Conservation (phyloP, 1,139 yeast genomes). For the Debaryomyces fabryi region DNA sequence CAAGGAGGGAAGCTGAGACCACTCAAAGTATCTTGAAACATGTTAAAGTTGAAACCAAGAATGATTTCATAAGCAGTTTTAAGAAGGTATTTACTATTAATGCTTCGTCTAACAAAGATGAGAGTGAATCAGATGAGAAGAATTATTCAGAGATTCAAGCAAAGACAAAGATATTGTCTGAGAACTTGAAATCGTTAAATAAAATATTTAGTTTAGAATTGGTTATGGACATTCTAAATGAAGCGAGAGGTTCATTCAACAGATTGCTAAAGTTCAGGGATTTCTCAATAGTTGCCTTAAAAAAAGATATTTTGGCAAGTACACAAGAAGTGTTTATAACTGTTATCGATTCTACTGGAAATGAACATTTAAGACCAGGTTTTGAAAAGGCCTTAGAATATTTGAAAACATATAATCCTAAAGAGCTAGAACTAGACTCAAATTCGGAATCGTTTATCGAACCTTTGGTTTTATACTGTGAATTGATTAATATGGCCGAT, state of each 20-base stretch:
- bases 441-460: slow-evolving; percentile 52
- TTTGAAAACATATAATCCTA: slow-evolving; percentile 72
- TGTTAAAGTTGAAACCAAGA: slow-evolving; percentile 45
- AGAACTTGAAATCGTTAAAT: slow-evolving; percentile 44
- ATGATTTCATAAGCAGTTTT: slow-evolving; percentile 58
- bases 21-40: slow-evolving; percentile 41
- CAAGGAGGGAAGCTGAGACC: slow-evolving; percentile 44
- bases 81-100: slow-evolving; percentile 60
- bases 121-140: slow-evolving; percentile 21
- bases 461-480: slow-evolving; percentile 86
- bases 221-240: slow-evolving; percentile 40
- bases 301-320: slow-evolving; percentile 34
- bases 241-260: slow-evolving; percentile 39
- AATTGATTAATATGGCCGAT: slow-evolving; percentile 90
- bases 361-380: slow-evolving; percentile 75
- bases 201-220: slow-evolving; percentile 45
- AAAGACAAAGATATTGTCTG: slow-evolving; percentile 46
- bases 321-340: slow-evolving; percentile 67
- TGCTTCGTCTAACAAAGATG: slow-evolving; percentile 18
- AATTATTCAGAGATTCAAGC: slow-evolving; percentile 46
- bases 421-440: slow-evolving; percentile 32
- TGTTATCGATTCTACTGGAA: slow-evolving; percentile 65
- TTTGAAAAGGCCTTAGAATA: slow-evolving; percentile 78
- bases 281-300: slow-evolving; percentile 36
- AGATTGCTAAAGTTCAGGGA: slow-evolving; percentile 37